Evolutionary conservation across 352 stramenopile species (phyloP), one percentile per base, ranked within the genome.

Genomic region (Paralagenidium karlingii): DNA sequence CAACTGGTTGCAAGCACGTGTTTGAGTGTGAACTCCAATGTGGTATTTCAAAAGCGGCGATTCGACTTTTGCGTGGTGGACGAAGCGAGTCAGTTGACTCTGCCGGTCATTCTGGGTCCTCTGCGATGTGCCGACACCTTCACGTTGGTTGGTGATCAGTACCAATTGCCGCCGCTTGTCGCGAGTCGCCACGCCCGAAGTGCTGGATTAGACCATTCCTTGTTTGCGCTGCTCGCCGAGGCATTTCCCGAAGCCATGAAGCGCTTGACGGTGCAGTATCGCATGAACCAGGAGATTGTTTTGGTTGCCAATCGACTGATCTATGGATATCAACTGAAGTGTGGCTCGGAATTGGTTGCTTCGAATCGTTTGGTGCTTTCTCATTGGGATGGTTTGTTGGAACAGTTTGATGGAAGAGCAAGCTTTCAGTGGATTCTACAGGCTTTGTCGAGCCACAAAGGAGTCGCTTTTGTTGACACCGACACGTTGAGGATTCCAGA

Each of bases 61-160:
- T 99, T 98, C 51, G 96, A 99, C 60, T 92, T 97, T 45, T 97
- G 94, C 32, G 97, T 99, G 43, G 89, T 99, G 1, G 96, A 99
- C 37, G 96, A 99, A 62, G 95, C 94, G 4, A 94, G 92, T 24
- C 96, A 99, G 70, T 97, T 97, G n/a, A 96, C 81, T 8, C 84
- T 98, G 59, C 95, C 95, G 15, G 82, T 96, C 10, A 68, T 95
- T 22, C 41, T 99, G 8, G 90, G 92, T 4, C 81, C 93, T n/a
- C 51, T 99, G 4, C 75, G 87, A 36, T 82, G 71, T 32, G 94
- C 93, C 2, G 76, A 97, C 49, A 86, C 60, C 7, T 99, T 99
- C 69, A 79, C 98, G 20, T 67, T 99, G 0, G 94, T 99, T 8
- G 96, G 96, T 22, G 96, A 99, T 58, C 93, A 98, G 48, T 94